Evolutionary conservation across 805 yeast genomes (phyloP).

Genomic region (Teunomyces gatunensis): DNA sequence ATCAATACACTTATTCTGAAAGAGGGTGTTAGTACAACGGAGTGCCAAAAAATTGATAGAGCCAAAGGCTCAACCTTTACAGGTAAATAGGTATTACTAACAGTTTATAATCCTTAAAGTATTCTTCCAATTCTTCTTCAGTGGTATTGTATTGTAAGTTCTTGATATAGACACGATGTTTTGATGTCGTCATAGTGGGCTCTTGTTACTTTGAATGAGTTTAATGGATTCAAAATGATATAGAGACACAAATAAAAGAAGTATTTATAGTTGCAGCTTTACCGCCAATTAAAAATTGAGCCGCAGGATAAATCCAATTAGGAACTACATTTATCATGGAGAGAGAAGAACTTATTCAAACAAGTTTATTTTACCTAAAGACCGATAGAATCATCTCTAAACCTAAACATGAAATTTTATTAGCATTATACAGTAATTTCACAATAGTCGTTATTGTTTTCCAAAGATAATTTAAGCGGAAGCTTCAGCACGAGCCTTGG

Average conservation of each 20-base stretch:
- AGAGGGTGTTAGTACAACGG: not conserved
- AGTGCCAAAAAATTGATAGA: no score
- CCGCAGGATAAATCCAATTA: conserved; percentile 8
- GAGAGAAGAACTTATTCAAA: not conserved
- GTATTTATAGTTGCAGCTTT: not conserved
- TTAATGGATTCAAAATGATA: not conserved
- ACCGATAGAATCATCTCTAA: conserved; percentile 6
- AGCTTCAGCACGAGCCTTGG: conserved; percentile 66
- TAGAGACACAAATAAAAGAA: not conserved
- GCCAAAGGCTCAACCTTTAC: no score
- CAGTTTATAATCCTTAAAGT: conserved; percentile 47
- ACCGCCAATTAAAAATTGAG: not conserved
- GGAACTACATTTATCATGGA: not conserved
- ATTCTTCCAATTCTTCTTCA: conserved; percentile 49
- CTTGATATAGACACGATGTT: conserved; percentile 47
- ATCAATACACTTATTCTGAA: conserved; percentile 41
- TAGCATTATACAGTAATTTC: conserved; percentile 13
- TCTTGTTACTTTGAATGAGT: not conserved
- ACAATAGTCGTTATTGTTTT: conserved; percentile 1
- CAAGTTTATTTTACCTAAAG: conserved; percentile 3
- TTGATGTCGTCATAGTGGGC: conserved; percentile 9
- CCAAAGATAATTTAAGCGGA: conserved; percentile 27
- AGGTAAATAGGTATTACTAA: conserved; percentile 24
- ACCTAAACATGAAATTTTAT: conserved; percentile 15
- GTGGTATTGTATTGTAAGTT: conserved; percentile 53